phyloP scores from a whole-genome alignment of 805 yeast species.

The Candida xyloterini region DNA sequence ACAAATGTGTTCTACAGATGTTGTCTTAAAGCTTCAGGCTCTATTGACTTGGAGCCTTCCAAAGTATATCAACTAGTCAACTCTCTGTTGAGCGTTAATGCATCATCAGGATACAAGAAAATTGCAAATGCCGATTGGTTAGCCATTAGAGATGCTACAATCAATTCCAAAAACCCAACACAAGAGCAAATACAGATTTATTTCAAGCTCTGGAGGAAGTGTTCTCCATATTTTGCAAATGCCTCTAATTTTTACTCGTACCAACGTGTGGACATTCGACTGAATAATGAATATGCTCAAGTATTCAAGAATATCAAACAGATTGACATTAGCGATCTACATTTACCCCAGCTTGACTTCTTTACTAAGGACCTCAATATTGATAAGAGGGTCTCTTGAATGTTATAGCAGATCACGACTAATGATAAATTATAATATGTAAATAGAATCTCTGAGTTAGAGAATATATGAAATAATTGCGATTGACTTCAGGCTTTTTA shows the following conservation, averaged over 20 bases:
- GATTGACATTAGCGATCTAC: conserved; percentile 35
- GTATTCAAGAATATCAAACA: conserved; percentile 32
- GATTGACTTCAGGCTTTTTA: not conserved
- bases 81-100: conserved; percentile 40
- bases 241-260: conserved; percentile 41
- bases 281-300: conserved; percentile 37
- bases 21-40: conserved; percentile 66
- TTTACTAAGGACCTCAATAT: conserved; percentile 1
- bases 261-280: conserved; percentile 40
- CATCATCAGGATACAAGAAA: conserved; percentile 46
- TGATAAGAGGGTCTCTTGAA: not conserved
- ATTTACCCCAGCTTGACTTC: conserved; percentile 37
- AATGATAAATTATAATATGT: not conserved
- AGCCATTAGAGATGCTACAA: conserved; percentile 77
- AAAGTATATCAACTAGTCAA: conserved; percentile 44
- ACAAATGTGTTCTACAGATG: conserved; percentile 74
- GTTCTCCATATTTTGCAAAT: conserved; percentile 44
- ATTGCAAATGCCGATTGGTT: conserved; percentile 86
- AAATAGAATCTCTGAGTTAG: not conserved
- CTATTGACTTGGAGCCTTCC: conserved; percentile 46
- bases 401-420: not conserved
- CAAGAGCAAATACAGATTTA: conserved; percentile 50
- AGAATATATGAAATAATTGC: not conserved
- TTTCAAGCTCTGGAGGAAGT: conserved; percentile 49
- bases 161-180: conserved; percentile 36